These are phyloP conservation scores for Cryptococcus hybrid DNA, from an alignment of 1,284 basidiomycete species.

Conservation along the genomic window DNA sequence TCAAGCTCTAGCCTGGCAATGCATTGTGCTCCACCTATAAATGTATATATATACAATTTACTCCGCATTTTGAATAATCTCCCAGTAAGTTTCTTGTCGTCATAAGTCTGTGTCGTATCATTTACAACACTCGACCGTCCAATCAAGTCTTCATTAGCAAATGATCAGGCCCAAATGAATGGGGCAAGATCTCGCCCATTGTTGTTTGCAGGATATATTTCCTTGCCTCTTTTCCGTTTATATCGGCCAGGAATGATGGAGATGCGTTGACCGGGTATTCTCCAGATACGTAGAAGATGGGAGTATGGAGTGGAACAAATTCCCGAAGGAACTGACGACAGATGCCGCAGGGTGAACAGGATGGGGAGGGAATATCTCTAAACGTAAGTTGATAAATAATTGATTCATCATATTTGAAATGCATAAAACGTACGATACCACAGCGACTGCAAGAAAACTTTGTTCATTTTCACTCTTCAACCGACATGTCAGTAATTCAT, in stretches of 20 bases:
- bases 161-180: conserved; percentile 84
- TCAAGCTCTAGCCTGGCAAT: too few relatives aligned
- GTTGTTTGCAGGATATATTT: conserved; percentile 62
- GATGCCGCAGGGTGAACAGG: conserved; percentile 81
- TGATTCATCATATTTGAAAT: background rate
- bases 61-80: too few relatives aligned
- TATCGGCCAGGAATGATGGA: conserved; percentile 20
- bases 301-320: conserved; percentile 71
- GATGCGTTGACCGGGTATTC: conserved; percentile 57
- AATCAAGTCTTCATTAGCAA: conserved; percentile 36
- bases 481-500: too few relatives aligned
- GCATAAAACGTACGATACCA: conserved; percentile 60
- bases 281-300: conserved; percentile 71
- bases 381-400: background rate
- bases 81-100: too few relatives aligned
- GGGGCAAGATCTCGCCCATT: conserved; percentile 72
- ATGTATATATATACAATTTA: too few relatives aligned
- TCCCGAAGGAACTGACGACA: conserved; percentile 90
- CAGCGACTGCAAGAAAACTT: conserved; percentile 67
- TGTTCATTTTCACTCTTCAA: conserved; percentile 69
- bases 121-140: too few relatives aligned
- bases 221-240: conserved; percentile 50
- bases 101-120: too few relatives aligned
- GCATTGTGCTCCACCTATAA: too few relatives aligned
- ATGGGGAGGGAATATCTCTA: conserved; percentile 61